phyloP scores from a whole-genome alignment of 371 early-diverging fungal species.

The Apophysomyces elegans region DNA sequence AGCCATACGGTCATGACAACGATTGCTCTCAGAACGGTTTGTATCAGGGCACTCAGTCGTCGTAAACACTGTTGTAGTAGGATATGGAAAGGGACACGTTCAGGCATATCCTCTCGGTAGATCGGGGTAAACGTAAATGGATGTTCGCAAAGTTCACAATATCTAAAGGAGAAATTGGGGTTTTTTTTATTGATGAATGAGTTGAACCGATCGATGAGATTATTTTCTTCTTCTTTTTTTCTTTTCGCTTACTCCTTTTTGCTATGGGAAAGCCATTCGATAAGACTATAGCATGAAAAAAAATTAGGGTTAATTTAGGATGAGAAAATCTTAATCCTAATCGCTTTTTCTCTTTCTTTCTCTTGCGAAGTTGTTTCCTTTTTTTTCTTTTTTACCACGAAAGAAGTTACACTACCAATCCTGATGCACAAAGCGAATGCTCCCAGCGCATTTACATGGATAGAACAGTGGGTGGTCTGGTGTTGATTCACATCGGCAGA shows the following conservation, averaged over 20 bases:
- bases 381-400: neutral
- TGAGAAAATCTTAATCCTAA: neutral
- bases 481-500: conserved; percentile 72
- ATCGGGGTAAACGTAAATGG: conserved; percentile 82
- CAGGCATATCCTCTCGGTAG: conserved; percentile 74
- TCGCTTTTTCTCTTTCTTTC: neutral
- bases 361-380: too few species aligned
- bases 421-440: conserved; percentile 79
- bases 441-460: conserved; percentile 81
- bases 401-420: conserved; percentile 43
- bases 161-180: conserved; percentile 35
- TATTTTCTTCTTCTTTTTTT: conserved; percentile 57
- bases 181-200: too few species aligned
- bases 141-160: conserved; percentile 90
- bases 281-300: conserved; percentile 51
- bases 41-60: conserved; percentile 40
- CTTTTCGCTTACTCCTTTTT: conserved; percentile 69
- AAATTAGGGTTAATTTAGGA: neutral
- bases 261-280: conserved; percentile 85
- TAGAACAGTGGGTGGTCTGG: conserved; percentile 69
- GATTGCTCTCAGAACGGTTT: conserved; percentile 39
- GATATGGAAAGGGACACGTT: conserved; percentile 58
- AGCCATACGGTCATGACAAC: conserved; percentile 77
- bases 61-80: conserved; percentile 53
- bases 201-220: neutral